Conservation (phyloP, 2,329 filamentous ascomycete genomes). For the Nemania diffusa region DNA sequence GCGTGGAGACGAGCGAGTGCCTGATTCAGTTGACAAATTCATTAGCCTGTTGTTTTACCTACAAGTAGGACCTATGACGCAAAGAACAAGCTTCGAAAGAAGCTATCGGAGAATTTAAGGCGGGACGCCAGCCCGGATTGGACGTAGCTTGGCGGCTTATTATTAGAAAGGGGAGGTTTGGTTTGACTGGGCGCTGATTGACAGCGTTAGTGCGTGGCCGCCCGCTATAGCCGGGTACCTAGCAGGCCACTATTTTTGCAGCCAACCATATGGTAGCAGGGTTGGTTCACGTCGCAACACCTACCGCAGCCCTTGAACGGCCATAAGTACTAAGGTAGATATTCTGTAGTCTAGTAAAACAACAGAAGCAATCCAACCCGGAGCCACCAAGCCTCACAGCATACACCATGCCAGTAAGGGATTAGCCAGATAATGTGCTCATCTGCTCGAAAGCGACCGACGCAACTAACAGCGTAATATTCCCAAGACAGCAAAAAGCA, state of each 20-base stretch:
- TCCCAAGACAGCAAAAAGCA: neutral
- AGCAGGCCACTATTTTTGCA: constrained; percentile 27
- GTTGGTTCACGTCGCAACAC: neutral
- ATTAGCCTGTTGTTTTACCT: constrained; percentile 39
- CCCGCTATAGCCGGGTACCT: constrained; percentile 21
- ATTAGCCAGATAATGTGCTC: neutral
- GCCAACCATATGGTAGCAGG: constrained; percentile 34
- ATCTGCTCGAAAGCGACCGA: neutral
- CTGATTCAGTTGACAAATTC: constrained; percentile 41
- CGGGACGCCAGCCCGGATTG: constrained; percentile 21
- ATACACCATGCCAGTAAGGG: neutral
- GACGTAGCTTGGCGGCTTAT: constrained; percentile 21
- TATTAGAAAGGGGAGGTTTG: neutral
- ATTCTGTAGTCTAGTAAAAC: neutral
- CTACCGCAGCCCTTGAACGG: constrained; percentile 3
- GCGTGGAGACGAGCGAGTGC: constrained; percentile 38
- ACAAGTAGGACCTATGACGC: constrained; percentile 43
- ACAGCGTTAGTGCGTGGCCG: constrained; percentile 37
- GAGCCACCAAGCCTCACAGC: neutral
- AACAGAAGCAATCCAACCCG: neutral
- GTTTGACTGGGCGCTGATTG: neutral
- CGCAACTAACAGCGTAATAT: neutral
- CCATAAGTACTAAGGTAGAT: neutral
- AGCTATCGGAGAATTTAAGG: constrained; percentile 21
- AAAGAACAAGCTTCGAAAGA: constrained; percentile 29